Percentiles rank a stretch among this genome's conserved stretches.
Conservation (phyloP, 257 asterid genomes). For the Rehmannia glutinosa region DNA sequence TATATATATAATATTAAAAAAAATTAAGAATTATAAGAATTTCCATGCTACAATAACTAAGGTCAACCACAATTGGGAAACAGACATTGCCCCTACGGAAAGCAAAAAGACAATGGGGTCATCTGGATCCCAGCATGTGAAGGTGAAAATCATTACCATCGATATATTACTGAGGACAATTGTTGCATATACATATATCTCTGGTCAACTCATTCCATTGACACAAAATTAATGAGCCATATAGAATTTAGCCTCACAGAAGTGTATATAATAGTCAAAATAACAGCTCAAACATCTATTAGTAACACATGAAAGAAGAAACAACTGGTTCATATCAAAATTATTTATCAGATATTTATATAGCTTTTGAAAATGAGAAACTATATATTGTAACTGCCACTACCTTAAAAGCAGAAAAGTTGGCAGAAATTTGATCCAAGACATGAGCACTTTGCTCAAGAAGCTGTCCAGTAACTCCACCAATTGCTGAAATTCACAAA, state of each 20-base stretch:
- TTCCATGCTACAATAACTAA: no score
- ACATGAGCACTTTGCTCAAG: constrained; percentile 75
- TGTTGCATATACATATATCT: not conserved
- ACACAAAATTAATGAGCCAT: not conserved
- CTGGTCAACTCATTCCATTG: not conserved
- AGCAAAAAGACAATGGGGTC: not conserved
- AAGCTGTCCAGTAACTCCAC: constrained; percentile 68
- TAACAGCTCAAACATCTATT: constrained; percentile 6
- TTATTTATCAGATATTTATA: not conserved
- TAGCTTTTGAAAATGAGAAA: not conserved
- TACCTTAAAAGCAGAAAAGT: constrained; percentile 68
- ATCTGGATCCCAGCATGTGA: constrained; percentile 8
- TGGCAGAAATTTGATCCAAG: constrained; percentile 76
- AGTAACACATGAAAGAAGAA: constrained; percentile 11
- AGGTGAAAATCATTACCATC: not conserved
- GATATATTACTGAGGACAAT: not conserved
- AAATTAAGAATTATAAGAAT: no score
- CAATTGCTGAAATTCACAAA: constrained; percentile 60
- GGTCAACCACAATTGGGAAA: constrained; percentile 1
- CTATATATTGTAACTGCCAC: constrained; percentile 4
- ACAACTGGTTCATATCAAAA: not conserved
- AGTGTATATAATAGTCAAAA: not conserved
- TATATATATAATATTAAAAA: no score
- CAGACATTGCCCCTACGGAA: not conserved
- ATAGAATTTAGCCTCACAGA: not conserved